These are phyloP conservation scores for Auriculariales sp. DNA, from an alignment of 768 basidiomycete genomes.

Conservation along the genomic window DNA sequence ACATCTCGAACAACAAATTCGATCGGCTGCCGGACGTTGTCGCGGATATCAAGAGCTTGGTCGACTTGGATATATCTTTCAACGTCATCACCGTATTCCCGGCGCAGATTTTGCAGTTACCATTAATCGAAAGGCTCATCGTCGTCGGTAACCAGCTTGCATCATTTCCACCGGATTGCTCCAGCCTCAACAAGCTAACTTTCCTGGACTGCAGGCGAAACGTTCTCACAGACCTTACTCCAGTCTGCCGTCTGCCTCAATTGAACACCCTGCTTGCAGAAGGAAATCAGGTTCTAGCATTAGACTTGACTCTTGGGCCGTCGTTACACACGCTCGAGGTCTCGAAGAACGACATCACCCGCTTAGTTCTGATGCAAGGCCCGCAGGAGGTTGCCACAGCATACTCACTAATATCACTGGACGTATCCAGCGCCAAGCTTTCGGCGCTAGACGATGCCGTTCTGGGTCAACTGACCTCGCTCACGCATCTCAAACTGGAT, in stretches of 20 bases:
- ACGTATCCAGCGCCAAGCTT: conserved; percentile 80
- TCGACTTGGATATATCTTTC: conserved; percentile 88
- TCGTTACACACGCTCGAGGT: conserved; percentile 52
- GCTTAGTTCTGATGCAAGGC: conserved; percentile 45
- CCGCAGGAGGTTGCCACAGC: conserved; percentile 26
- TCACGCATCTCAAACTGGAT: conserved; percentile 61
- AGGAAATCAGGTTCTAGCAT: conserved; percentile 66
- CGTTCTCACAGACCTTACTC: conserved; percentile 56
- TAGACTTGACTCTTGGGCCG: conserved; percentile 66
- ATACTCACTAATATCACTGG: conserved; percentile 56
- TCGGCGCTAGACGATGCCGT: conserved; percentile 66
- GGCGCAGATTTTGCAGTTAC: conserved; percentile 57
- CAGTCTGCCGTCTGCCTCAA: conserved; percentile 52
- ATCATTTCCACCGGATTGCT: conserved; percentile 49
- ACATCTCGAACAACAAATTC: conserved; percentile 96
- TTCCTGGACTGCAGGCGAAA: conserved; percentile 81
- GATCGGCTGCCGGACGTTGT: conserved; percentile 58
- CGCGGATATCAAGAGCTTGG: conserved; percentile 52
- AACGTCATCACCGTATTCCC: conserved; percentile 78
- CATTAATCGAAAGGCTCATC: conserved; percentile 52
- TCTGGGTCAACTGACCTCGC: conserved; percentile 55
- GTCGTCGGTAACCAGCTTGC: conserved; percentile 79
- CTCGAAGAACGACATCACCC: conserved; percentile 81
- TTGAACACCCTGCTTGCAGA: conserved; percentile 61
- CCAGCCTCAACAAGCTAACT: conserved; percentile 40